Percentiles rank a stretch among this genome's conserved stretches.
Evolutionary conservation across 202 grass and related monocot species (phyloP).

Genomic region (Carex arenaria): DNA sequence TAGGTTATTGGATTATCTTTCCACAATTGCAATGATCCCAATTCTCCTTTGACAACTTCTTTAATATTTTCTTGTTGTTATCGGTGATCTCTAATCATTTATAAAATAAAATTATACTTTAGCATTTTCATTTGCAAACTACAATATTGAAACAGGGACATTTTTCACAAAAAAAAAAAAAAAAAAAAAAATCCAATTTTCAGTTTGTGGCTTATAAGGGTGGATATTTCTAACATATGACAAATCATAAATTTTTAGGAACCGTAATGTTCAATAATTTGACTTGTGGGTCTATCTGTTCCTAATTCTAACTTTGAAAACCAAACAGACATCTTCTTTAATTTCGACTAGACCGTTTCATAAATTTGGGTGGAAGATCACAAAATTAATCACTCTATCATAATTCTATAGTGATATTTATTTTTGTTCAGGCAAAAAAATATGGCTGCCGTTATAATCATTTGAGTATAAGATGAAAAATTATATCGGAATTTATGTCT

Average conservation of each 20-base stretch:
- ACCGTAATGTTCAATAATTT: neutral
- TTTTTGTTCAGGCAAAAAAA: too few species aligned
- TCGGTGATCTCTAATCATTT: neutral
- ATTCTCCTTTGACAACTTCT: neutral
- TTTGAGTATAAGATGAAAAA: too few species aligned
- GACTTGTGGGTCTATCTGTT: neutral
- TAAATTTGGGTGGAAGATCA: neutral
- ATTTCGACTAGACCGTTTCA: neutral
- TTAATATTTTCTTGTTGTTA: neutral
- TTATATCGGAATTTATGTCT: too few species aligned
- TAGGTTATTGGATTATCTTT: neutral
- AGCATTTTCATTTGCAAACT: neutral
- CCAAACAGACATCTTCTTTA: neutral
- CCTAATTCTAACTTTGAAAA: neutral
- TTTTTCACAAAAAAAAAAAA: neutral
- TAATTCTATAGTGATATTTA: neutral
- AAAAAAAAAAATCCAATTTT: neutral
- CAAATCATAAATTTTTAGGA: neutral
- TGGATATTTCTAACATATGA: neutral
- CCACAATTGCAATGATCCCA: neutral
- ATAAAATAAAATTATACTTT: neutral
- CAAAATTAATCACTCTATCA: neutral
- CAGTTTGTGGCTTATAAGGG: neutral
- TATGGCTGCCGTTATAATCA: too few species aligned
- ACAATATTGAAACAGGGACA: neutral